Percentiles rank a stretch among this genome's conserved stretches.
phyloP scores from a whole-genome alignment of 1,284 basidiomycete species.

The Ustilago vetiveriae region DNA sequence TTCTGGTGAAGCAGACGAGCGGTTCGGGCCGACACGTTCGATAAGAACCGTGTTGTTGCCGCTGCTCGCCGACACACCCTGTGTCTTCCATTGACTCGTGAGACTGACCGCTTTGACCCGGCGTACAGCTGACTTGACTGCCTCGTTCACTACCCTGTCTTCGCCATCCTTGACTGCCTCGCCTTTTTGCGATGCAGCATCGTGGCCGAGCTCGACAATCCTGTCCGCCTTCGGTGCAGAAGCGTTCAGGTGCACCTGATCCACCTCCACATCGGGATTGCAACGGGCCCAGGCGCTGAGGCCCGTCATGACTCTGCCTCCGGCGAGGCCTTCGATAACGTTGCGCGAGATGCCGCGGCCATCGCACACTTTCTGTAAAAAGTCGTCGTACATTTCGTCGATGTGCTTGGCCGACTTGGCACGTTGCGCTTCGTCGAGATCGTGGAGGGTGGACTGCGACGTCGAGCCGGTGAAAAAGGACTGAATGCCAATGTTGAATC shows the following conservation, averaged over 20 bases:
- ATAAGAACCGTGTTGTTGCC: constrained; percentile 52
- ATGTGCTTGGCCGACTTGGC: constrained; percentile 63
- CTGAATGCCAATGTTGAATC: constrained; percentile 67
- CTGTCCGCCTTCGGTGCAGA: constrained; percentile 13
- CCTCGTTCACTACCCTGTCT: constrained; percentile 7
- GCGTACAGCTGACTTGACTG: constrained; percentile 41
- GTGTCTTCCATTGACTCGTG: constrained; percentile 49
- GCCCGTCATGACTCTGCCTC: constrained; percentile 69
- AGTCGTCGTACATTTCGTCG: constrained; percentile 67
- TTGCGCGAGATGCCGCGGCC: constrained; percentile 67
- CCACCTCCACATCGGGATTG: constrained; percentile 42
- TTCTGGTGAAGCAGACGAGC: neutral
- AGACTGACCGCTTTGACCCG: constrained; percentile 43
- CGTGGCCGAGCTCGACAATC: constrained; percentile 24
- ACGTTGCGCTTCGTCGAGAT: constrained; percentile 62
- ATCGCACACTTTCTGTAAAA: constrained; percentile 65
- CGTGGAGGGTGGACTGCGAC: constrained; percentile 63
- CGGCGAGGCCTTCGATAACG: constrained; percentile 67
- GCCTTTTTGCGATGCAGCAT: constrained; percentile 26
- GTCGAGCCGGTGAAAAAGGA: constrained; percentile 68
- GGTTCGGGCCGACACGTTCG: constrained; percentile 27
- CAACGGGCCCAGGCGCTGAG: constrained; percentile 66
- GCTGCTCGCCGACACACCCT: constrained; percentile 40
- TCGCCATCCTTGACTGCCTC: constrained; percentile 1
- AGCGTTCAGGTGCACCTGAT: constrained; percentile 18